These are phyloP conservation scores for Rhynchosporium secalis DNA, from an alignment of 2,329 filamentous ascomycete genomes.

Conservation along the genomic window DNA sequence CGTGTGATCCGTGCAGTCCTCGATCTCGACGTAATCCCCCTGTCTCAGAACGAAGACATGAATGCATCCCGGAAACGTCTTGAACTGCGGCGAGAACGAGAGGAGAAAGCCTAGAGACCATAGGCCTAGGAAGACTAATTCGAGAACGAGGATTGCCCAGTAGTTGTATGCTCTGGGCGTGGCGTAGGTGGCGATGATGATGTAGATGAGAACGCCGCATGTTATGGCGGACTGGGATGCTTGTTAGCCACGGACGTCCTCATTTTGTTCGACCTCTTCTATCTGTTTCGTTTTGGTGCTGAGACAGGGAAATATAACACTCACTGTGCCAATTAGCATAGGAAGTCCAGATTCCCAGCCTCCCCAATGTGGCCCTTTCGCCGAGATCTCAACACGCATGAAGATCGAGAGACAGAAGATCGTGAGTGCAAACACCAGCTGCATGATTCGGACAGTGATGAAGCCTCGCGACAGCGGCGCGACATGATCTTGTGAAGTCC, in stretches of 20 bases:
- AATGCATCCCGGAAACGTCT: background rate
- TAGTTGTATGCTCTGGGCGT: background rate
- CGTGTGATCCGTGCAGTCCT: background rate
- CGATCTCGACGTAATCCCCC: background rate
- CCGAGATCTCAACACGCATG: background rate
- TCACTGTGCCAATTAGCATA: background rate
- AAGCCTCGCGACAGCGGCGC: background rate
- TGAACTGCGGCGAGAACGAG: background rate
- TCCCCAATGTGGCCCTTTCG: background rate
- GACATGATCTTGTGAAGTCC: background rate
- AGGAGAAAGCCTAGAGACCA: background rate
- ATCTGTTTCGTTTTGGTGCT: too few species aligned
- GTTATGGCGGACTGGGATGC: background rate
- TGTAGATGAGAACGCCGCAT: background rate
- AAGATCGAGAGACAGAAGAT: background rate
- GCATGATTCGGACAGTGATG: constrained; percentile 1
- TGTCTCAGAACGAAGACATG: background rate
- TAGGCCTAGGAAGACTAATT: background rate
- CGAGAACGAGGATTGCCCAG: background rate
- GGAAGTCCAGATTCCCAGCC: too few species aligned
- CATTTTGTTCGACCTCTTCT: too few species aligned
- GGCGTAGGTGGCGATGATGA: background rate
- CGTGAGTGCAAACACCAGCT: background rate
- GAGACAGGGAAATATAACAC: background rate
- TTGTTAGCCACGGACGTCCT: background rate